Evolutionary conservation across 305 asterid genomes (phyloP), one percentile per base, ranked within the genome.

Genomic region (Fraxinus dipetala): DNA sequence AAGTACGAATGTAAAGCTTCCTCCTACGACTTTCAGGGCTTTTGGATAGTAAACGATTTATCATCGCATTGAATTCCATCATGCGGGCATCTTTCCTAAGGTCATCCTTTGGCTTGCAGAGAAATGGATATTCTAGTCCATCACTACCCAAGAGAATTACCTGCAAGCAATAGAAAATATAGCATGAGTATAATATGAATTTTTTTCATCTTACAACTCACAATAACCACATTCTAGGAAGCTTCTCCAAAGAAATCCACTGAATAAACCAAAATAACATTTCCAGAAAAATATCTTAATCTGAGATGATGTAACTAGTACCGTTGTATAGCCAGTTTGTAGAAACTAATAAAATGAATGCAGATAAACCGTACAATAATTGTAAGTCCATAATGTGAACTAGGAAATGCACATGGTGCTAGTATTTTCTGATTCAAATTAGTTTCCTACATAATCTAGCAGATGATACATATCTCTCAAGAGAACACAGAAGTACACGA

Each of bases 61-160:
- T 95, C 98, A 92, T 96, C 80, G 98, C 91, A 89, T 96, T 96
- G 87, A 96, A 96, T 51, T 96, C 99, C 99, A 96, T 96, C 99
- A 96, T 96, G 11, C 98, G 93, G 61, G 99, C 97, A 91, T 96
- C 99, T 89, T 96, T 96, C 83, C 99, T 90, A 51, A 96, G 93
- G 89, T 94, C 99, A 85, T 96, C 99, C 90, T 96, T 96, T 14
- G 99, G 99, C 87, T 96, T 96, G 95, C 98, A 96, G 79, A 96
- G 98, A 89, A 96, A 96, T 80, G 99, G 98, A 74, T 92, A 91
- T 78, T 93, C 87, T 83, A 79, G 78, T 81, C 98, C 98, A 88
- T 96, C 98, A 86, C 98, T 96, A 61, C 99, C 98, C 80, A 93
- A 87, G 88, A 96, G 95, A 92, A 94, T 83, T 77, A 96, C 80